Base-by-base conservation (phyloP, 352 stramenopile genomes). In the Phytophthora constricta region DNA sequence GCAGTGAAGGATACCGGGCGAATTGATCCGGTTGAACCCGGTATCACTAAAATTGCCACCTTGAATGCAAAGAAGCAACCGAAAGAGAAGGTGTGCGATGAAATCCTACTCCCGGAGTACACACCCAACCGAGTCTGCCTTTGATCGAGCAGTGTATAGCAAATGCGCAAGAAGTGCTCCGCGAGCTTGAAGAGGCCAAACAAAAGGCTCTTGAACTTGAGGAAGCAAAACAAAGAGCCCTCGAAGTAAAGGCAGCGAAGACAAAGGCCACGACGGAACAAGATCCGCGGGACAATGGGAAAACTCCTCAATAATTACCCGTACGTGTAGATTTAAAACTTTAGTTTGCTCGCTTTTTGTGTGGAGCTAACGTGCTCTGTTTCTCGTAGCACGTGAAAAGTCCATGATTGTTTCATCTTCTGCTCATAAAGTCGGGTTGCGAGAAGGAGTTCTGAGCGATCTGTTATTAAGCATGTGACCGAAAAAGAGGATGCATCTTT, bases 111-210 rank as follows among this genome's bases (percentile, higher is more conserved):
- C 34, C 34, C 14, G 4, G n/a, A 42, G 3, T 16, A 2, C n/a
- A 10, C 34, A 19, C 34, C 34, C 34, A 14, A 2, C 10, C 16
- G 46, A 37, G 19, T 1, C 33, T 17, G 14, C 53, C 33, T 26
- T n/a, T 65, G 19, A 68, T 62, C 13, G 65, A 81, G 1, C 33
- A 41, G 25, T 37, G 58, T 39, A 60, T 66, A 20, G 46, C 50
- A 23, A 33, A 73, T 51, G 58, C 69, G 3, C 58, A 68, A 34
- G 41, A 67, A 22, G 53, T 53, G 17, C 42, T 69, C 17, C 39
- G 39, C 16, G 58, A 55, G 3, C 25, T 63, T 2, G 26, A 61
- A 37, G 20, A 66, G 16, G 20, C 43, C 22, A 59, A 59, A 49
- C 11, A 46, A 2, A 28, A 42, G 31, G 47, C 19, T 51, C 22